Base-by-base conservation (phyloP, 1,284 basidiomycete species). In the Microbotryum lychnidis-dioicae region DNA sequence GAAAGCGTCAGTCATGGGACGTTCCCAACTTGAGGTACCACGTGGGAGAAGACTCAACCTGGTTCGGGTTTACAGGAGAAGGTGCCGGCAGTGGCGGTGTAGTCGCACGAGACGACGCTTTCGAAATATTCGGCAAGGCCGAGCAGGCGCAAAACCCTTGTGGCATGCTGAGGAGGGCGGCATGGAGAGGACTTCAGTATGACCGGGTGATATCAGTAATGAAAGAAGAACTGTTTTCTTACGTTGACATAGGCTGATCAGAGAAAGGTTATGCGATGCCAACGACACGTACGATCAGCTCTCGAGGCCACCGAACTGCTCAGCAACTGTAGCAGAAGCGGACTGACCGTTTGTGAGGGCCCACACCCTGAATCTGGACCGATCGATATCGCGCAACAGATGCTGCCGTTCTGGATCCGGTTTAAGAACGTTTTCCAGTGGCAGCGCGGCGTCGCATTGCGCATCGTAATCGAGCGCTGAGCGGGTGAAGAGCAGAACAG, bases 1-100 rank as follows among this genome's bases (percentile, higher is more conserved):
- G 50, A 9, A 27, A 12, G 9, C 2, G 27, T 47, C 20, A 37
- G 49, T 33, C 8, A 5, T 18, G 33, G 8, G 50, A 27, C 27
- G 27, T 5, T 27, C 27, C 27, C 27, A 6, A 10, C 10, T 9
- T 27, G 47, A 12, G 20, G 21, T 25, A 37, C 9, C 29, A 18
- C 4, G 31, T 25, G 21, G 20, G 10, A 20, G 18, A 25, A 48
- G 12, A 56, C 60, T 5, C 14, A 66, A 42, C 67, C 56, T 0
- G 58, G 52, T 58, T 77, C 76, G 6, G 76, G 76, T 56, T 77
- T 77, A 70, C 76, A 77, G 16, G 73, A 71, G 61, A 77, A 77
- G 42, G 73, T 70, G 10, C 66, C 64, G 10, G 67, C 66, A 42
- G 37, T 42, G 37, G 37, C 37, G 14, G 71, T 70, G 48, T 77